phyloP scores from a whole-genome alignment of 2,329 filamentous ascomycete species.

The Neonectria hederae region DNA sequence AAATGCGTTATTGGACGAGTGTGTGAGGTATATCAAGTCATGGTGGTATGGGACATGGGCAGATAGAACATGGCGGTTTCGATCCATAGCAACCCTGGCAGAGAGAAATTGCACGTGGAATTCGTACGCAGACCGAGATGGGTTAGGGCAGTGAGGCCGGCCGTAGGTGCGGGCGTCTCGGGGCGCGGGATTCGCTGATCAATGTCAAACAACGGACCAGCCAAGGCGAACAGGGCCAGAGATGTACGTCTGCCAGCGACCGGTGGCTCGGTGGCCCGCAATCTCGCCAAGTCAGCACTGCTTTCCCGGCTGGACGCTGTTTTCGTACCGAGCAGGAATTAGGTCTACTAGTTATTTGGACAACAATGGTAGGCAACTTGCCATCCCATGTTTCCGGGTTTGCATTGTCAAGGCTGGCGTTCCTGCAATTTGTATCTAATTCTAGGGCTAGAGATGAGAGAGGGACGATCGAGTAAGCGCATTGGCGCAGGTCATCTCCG shows the following conservation, averaged over 20 bases:
- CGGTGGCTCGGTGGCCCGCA: not conserved
- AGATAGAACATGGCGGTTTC: constrained; percentile 3
- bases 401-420: constrained; percentile 3
- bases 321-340: not conserved
- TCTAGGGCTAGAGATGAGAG: constrained; percentile 18
- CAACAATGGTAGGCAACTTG: not conserved
- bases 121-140: constrained; percentile 3
- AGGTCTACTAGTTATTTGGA: not conserved
- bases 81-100: not conserved
- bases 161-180: constrained; percentile 4
- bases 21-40: constrained; percentile 8
- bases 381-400: constrained; percentile 1
- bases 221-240: constrained; percentile 7
- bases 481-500: constrained; percentile 18
- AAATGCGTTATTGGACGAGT: not conserved
- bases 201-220: constrained; percentile 20
- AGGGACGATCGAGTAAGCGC: constrained; percentile 12
- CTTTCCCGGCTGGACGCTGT: not conserved
- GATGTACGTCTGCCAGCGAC: constrained; percentile 9
- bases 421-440: not conserved
- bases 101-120: not conserved
- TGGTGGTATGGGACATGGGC: constrained; percentile 4
- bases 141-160: not conserved
- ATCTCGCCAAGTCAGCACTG: not conserved
- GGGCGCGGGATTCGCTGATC: constrained; percentile 6